These are phyloP conservation scores for Huiozyma naganishii DNA, from an alignment of 805 yeast genomes.

Conservation along the genomic window DNA sequence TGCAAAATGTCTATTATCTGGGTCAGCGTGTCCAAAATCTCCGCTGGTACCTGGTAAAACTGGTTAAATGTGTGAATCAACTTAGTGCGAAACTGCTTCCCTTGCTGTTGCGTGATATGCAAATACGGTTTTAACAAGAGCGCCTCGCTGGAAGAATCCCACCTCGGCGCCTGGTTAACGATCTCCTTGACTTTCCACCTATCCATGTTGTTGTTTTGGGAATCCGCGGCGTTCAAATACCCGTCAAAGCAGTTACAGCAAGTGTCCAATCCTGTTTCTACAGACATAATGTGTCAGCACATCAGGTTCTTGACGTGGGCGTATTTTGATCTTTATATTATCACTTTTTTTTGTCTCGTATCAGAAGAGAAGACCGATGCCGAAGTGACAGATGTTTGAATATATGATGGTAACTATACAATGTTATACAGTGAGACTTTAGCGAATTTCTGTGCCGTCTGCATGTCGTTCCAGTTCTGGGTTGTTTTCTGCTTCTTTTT, in stretches of 20 bases:
- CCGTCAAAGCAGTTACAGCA: no score
- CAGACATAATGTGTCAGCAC: no score
- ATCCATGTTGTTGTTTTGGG: constrained; percentile 1
- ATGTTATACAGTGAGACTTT: constrained; percentile 14
- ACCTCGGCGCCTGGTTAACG: constrained; percentile 13
- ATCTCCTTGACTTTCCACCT: constrained; percentile 3
- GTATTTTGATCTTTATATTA: neutral
- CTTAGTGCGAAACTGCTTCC: constrained; percentile 43
- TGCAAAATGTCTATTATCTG: constrained; percentile 50
- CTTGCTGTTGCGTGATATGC: constrained; percentile 40
- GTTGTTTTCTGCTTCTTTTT: constrained; percentile 5
- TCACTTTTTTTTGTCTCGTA: neutral
- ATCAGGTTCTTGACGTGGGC: no score
- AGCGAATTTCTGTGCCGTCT: constrained; percentile 3
- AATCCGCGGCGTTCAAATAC: no score
- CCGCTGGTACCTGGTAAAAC: constrained; percentile 35
- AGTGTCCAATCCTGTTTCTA: no score
- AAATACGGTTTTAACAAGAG: constrained; percentile 35
- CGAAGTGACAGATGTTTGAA: no score
- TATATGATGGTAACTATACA: no score
- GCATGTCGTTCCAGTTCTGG: neutral
- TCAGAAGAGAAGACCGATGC: no score
- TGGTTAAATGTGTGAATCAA: constrained; percentile 44
- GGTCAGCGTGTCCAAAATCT: constrained; percentile 32
- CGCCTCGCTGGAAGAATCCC: constrained; percentile 24